Conservation (phyloP, 2,329 filamentous ascomycete species). For the Clarireedia paspali region DNA sequence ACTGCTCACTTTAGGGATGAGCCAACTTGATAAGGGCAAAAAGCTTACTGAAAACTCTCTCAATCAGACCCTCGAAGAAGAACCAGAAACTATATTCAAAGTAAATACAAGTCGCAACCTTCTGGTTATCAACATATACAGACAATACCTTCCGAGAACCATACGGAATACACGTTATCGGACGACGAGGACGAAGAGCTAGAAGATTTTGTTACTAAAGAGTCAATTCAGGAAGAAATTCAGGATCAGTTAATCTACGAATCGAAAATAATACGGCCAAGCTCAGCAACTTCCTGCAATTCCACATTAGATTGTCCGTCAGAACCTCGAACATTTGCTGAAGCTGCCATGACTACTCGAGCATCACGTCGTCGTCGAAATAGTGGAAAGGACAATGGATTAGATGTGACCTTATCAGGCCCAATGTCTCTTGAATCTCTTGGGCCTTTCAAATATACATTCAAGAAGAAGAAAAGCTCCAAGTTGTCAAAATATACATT, state of each 20-base stretch:
- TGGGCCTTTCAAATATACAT: slow-evolving; percentile 12
- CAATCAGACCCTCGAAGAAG: background rate
- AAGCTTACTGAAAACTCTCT: slow-evolving; percentile 8
- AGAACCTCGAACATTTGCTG: slow-evolving; percentile 7
- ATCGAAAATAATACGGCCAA: background rate
- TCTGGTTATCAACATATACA: slow-evolving; percentile 8
- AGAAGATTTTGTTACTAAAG: slow-evolving; percentile 4
- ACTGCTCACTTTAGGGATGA: background rate
- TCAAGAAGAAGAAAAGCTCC: slow-evolving; percentile 11
- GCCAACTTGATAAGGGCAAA: background rate
- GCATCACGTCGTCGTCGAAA: slow-evolving; percentile 4
- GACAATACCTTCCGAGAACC: slow-evolving; percentile 1
- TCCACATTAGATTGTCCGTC: background rate
- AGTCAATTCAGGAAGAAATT: slow-evolving; percentile 9
- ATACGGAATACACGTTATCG: background rate
- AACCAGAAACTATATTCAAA: background rate
- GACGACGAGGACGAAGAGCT: background rate
- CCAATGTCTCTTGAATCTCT: slow-evolving; percentile 12
- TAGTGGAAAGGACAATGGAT: background rate
- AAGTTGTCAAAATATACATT: background rate
- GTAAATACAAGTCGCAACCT: background rate
- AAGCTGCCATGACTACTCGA: slow-evolving; percentile 11
- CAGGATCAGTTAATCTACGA: slow-evolving; percentile 7
- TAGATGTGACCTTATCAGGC: slow-evolving; percentile 5
- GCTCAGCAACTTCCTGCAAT: background rate